Conservation (phyloP, 768 basidiomycete species). For the Boletales sp. region DNA sequence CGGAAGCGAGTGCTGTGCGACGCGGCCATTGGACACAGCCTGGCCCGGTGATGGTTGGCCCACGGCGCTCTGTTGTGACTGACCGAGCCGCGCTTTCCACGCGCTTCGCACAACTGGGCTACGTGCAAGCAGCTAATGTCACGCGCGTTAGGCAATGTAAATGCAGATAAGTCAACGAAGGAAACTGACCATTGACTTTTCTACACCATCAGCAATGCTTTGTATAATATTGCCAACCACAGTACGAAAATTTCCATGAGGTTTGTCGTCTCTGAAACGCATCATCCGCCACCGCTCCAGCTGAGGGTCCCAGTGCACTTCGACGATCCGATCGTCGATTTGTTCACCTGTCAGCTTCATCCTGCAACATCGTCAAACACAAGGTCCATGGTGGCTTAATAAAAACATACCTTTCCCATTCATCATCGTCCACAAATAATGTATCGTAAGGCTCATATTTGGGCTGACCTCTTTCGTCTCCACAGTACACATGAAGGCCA, state of each 20-base stretch:
- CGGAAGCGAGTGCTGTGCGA: constrained; percentile 15
- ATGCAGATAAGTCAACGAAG: constrained; percentile 1
- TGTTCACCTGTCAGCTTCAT: constrained; percentile 84
- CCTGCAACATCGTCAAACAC: constrained; percentile 38
- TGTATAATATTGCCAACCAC: constrained; percentile 87
- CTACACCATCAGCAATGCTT: constrained; percentile 92
- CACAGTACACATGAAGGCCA: constrained; percentile 77
- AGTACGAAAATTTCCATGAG: constrained; percentile 80
- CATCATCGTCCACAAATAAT: constrained; percentile 80
- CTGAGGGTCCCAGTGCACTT: constrained; percentile 85
- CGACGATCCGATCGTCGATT: constrained; percentile 89
- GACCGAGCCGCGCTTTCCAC: constrained; percentile 66
- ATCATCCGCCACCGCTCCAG: constrained; percentile 79
- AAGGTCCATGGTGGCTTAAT: not conserved
- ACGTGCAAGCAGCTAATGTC: constrained; percentile 61
- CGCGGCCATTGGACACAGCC: constrained; percentile 21
- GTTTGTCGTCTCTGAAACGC: constrained; percentile 94
- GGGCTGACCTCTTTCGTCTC: constrained; percentile 51
- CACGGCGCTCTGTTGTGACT: constrained; percentile 27
- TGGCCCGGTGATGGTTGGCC: constrained; percentile 20
- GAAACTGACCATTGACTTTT: constrained; percentile 71
- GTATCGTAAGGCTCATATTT: constrained; percentile 82
- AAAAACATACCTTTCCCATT: constrained; percentile 84
- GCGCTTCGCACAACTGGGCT: constrained; percentile 61
- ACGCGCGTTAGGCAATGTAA: constrained; percentile 8